Evolutionary conservation across 306 rosid species (phyloP).

Genomic region (Hippophae gyantsensis): DNA sequence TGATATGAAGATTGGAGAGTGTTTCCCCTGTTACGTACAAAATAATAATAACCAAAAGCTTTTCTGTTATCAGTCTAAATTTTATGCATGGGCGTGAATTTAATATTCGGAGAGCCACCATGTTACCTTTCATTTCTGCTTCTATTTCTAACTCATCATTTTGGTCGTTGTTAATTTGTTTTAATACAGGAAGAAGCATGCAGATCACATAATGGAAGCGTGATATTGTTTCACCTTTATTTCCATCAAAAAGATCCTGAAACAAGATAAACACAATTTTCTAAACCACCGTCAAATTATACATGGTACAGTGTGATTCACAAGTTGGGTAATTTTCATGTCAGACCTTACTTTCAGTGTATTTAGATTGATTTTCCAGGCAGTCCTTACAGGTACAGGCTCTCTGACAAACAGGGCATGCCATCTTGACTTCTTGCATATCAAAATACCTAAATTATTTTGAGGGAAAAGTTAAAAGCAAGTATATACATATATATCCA

Average conservation of each 20-base stretch:
- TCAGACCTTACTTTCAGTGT: constrained; percentile 95
- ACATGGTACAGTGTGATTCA: constrained; percentile 8
- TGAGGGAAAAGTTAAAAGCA: constrained; percentile 1
- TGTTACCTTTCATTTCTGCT: constrained; percentile 37
- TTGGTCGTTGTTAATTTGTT: too few relatives aligned
- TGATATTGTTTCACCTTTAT: too few relatives aligned
- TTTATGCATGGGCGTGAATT: constrained; percentile 8
- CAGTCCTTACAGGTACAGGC: constrained; percentile 89
- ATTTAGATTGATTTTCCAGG: constrained; percentile 47
- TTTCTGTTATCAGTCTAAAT: background rate
- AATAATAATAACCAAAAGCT: background rate
- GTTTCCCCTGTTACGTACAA: constrained; percentile 46
- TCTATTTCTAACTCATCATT: too few relatives aligned
- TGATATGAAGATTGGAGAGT: constrained; percentile 54
- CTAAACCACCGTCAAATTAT: constrained; percentile 6
- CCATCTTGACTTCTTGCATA: constrained; percentile 68
- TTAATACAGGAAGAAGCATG: too few relatives aligned
- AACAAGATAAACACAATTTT: too few relatives aligned
- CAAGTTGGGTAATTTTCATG: constrained; percentile 32
- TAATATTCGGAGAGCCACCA: constrained; percentile 13
- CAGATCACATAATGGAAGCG: too few relatives aligned
- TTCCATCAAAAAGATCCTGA: too few relatives aligned
- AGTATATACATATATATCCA: constrained; percentile 10
- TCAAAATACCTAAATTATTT: constrained; percentile 55
- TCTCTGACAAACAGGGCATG: constrained; percentile 92